Percentiles rank a stretch among this genome's conserved stretches.
Evolutionary conservation across 495 filamentous ascomycete genomes (phyloP).

Genomic region (Penicillium fimorum): DNA sequence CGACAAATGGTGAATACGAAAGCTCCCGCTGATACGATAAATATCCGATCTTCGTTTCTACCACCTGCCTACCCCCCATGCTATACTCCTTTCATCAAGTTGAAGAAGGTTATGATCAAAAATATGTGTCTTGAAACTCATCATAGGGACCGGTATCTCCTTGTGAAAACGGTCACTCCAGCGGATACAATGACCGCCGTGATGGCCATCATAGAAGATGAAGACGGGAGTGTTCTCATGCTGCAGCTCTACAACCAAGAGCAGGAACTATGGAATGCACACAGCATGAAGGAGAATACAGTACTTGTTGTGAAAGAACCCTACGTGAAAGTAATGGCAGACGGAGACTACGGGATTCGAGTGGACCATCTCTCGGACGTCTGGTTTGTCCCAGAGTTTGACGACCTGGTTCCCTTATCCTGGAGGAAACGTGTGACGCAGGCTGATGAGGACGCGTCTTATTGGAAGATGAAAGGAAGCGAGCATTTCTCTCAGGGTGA

Average conservation of each 20-base stretch:
- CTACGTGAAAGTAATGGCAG: constrained; percentile 41
- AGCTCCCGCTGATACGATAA: not conserved
- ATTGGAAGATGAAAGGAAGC: constrained; percentile 46
- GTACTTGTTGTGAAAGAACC: constrained; percentile 53
- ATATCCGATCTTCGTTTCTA: constrained; percentile 21
- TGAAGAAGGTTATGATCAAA: constrained; percentile 27
- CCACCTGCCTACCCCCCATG: constrained; percentile 28
- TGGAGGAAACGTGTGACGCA: constrained; percentile 31
- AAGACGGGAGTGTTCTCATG: constrained; percentile 42
- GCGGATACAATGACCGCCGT: constrained; percentile 41
- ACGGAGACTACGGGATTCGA: constrained; percentile 42
- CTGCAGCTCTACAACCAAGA: constrained; percentile 49
- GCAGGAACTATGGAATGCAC: constrained; percentile 15
- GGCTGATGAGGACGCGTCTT: constrained; percentile 23
- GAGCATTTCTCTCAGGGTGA: constrained; percentile 21
- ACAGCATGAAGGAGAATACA: constrained; percentile 29
- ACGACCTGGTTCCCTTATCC: constrained; percentile 31
- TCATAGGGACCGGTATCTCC: constrained; percentile 46
- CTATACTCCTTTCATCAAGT: constrained; percentile 8
- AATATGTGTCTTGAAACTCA: constrained; percentile 50
- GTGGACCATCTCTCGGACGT: constrained; percentile 56
- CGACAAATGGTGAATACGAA: constrained; percentile 12
- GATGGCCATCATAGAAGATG: constrained; percentile 51
- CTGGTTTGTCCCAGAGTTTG: constrained; percentile 28
- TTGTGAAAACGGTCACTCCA: constrained; percentile 43